Base-by-base conservation (phyloP, 768 basidiomycete species). In the Fibroporia radiculosa region DNA sequence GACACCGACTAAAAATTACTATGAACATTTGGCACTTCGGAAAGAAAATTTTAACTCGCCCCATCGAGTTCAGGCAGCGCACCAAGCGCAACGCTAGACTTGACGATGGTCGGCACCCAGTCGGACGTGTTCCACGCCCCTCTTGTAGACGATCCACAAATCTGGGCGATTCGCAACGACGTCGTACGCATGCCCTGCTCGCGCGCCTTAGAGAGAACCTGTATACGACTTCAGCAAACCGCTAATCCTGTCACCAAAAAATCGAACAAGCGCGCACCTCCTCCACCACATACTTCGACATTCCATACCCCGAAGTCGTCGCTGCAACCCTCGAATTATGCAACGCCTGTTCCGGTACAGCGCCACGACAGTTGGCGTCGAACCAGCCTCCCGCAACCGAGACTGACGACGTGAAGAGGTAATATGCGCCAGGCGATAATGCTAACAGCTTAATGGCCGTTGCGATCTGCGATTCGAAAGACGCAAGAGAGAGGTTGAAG, bases 241-340 rank as follows among this genome's bases (percentile, higher is more conserved):
- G 38, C 12, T 14, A 26, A 26, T 4, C 20, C n/a, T 13, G n/a
- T n/a, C n/a, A n/a, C n/a, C n/a, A n/a, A n/a, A n/a, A n/a, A n/a
- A n/a, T n/a, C n/a, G n/a, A n/a, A 12, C 27, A 46, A 3, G 56
- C 57, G 22, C 77, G 62, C 6, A 74, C 56, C 61, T 70, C 52
- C 55, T 75, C 72, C 0, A 66, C 49, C 3, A 66, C 49, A 45
- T 69, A 75, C 52, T 78, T 78, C 0, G 62, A 56, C 46, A 73
- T 72, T 13, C 70, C 65, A 39, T 77, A 77, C 0, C 70, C 71
- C 14, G 58, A 54, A 2, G 62, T 36, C 3, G 27, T 63, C 14
- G 64, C 47, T 0, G 68, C 62, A 23, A 57, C 44, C 11, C 23
- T 45, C 0, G 66, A 50, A 35, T 61, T 56, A 11, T 51, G 18